Evolutionary conservation across 257 asterid species (phyloP), one percentile per base, ranked within the genome.

Genomic region (Avicennia marina): DNA sequence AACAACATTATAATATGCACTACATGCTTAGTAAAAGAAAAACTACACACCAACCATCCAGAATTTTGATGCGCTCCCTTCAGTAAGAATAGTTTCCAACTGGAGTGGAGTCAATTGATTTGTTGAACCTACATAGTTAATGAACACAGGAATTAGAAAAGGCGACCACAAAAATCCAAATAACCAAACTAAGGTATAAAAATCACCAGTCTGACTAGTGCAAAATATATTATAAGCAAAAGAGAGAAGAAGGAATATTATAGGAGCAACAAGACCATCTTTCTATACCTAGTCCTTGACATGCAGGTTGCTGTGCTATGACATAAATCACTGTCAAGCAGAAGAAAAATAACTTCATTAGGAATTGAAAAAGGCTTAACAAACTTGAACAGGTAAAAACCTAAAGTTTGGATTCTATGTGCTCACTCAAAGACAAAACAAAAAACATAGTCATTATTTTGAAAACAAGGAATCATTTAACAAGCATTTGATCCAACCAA

Each of bases 21-120:
- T n/a, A n/a, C 33, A 29, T 29, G 33, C 33, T n/a, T n/a, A n/a
- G n/a, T n/a, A n/a, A n/a, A n/a, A 70, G 69, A 57, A 61, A 72
- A 74, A 59, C 62, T 58, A 75, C 74, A 79, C 73, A 88, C 95
- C 80, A 70, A 91, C 98, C 98, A 91, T 83, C 96, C 95, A 88
- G 73, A 58, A 83, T 75, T 76, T 86, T 65, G 98, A 76, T 1
- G 82, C 62, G 71, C 65, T 88, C 76, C 87, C 90, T 71, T 91
- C 98, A 64, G 97, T 80, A 66, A 91, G 95, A 84, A 88, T 58
- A 50, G 82, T 62, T 75, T 91, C 98, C 81, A 91, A 62, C 68
- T 85, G 95, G 66, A 91, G 77, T 11, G 98, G 98, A 38, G 97
- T 91, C 81, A 88, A 71, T 43, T 74, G 95, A 75, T 69, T 82